Percentiles rank a stretch among this genome's conserved stretches.
phyloP scores from a whole-genome alignment of 2,329 filamentous ascomycete genomes.

The Arthrocladium fulminans region DNA sequence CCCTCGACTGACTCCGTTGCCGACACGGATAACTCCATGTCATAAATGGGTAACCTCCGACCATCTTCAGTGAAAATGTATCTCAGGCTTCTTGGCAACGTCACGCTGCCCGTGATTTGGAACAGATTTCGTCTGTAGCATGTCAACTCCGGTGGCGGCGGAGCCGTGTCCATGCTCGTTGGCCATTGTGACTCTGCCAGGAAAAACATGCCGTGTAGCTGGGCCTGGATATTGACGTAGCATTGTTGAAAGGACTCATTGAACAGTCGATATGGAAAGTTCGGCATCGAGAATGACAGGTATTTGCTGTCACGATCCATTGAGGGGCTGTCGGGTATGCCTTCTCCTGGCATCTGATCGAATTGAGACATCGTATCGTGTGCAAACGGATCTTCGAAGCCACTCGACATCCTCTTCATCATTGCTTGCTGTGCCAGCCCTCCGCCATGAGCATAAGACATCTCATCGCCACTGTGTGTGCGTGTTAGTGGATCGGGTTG shows the following conservation, averaged over 20 bases:
- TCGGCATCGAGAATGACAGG: conserved; percentile 61
- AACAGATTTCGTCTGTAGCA: conserved; percentile 95
- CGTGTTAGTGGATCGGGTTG: conserved; percentile 14
- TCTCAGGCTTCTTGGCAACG: conserved; percentile 66
- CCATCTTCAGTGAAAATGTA: conserved; percentile 77
- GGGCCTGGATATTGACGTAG: conserved; percentile 50
- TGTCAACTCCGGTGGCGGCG: conserved; percentile 65
- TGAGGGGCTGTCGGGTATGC: conserved; percentile 44
- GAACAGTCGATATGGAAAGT: conserved; percentile 52
- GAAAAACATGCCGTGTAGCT: conserved; percentile 62
- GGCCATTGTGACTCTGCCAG: conserved; percentile 57
- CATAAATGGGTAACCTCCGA: conserved; percentile 71
- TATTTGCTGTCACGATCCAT: conserved; percentile 61
- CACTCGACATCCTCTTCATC: conserved; percentile 43
- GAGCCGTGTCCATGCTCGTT: conserved; percentile 44
- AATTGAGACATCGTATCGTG: conserved; percentile 39
- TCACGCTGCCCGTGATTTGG: conserved; percentile 85
- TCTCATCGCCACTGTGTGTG: conserved; percentile 42
- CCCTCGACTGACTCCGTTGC: conserved; percentile 93
- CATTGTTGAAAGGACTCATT: conserved; percentile 51
- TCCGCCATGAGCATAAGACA: conserved; percentile 39
- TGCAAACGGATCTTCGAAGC: conserved; percentile 43
- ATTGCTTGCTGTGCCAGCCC: conserved; percentile 28
- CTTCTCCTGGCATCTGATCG: conserved; percentile 36
- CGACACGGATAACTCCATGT: conserved; percentile 78